phyloP scores from a whole-genome alignment of 345 rosid genomes.

The Rubroshorea leprosula region DNA sequence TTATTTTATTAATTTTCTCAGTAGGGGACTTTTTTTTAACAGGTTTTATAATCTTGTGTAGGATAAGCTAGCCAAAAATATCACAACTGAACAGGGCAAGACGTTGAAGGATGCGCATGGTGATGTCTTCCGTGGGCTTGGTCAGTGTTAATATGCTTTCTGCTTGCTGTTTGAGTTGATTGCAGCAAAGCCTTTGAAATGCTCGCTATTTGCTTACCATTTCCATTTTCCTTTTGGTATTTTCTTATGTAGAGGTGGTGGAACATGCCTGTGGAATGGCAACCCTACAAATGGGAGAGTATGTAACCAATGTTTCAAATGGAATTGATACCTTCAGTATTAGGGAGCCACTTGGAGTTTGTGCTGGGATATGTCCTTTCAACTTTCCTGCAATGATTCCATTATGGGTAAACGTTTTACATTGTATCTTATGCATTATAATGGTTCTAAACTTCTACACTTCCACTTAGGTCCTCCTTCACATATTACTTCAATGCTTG shows the following conservation, averaged over 20 bases:
- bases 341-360: slow-evolving; percentile 94
- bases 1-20: slow-evolving; percentile 3
- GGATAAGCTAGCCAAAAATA: slow-evolving; percentile 91
- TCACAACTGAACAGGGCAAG: slow-evolving; percentile 94
- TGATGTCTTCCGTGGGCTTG: slow-evolving; percentile 95
- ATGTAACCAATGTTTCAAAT: slow-evolving; percentile 75
- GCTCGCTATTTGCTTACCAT: not conserved
- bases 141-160: slow-evolving; percentile 28
- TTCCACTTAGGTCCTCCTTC: too few species aligned
- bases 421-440: not conserved
- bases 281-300: slow-evolving; percentile 93
- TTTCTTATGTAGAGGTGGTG: slow-evolving; percentile 78
- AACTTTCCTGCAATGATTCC: slow-evolving; percentile 99
- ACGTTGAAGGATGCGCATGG: slow-evolving; percentile 97
- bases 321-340: slow-evolving; percentile 92
- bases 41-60: slow-evolving; percentile 18
- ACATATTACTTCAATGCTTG: not conserved
- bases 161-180: slow-evolving; percentile 6
- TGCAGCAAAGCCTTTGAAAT: slow-evolving; percentile 1
- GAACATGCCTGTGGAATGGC: slow-evolving; percentile 99
- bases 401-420: slow-evolving; percentile 59
- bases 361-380: slow-evolving; percentile 98
- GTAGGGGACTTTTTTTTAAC: slow-evolving; percentile 5
- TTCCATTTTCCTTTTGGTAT: slow-evolving; percentile 5
- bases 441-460: too few species aligned